Conservation (phyloP, 1,139 yeast genomes). For the Kluyveromyces marxianus region DNA sequence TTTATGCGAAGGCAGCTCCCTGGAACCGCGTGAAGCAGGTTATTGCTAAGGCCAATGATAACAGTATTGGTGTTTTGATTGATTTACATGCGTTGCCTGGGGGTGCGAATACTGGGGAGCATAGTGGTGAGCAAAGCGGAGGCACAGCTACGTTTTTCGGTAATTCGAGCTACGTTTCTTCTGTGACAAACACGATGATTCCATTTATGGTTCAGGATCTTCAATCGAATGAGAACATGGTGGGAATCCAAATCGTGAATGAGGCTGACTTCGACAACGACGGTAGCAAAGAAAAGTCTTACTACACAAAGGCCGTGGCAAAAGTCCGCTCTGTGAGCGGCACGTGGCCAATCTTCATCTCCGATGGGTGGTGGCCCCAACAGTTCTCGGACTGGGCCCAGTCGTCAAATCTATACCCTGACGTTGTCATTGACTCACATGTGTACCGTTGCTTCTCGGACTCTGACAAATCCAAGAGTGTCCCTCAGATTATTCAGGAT, state of each 20-base stretch:
- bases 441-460: conserved; percentile 82
- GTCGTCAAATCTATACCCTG: conserved; percentile 37
- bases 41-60: conserved; percentile 24
- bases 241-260: conserved; percentile 79
- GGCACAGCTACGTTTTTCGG: conserved; percentile 54
- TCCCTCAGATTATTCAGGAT: conserved; percentile 55
- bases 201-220: conserved; percentile 62
- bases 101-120: conserved; percentile 82
- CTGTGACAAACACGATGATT: conserved; percentile 42
- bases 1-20: conserved; percentile 51
- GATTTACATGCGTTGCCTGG: conserved; percentile 90
- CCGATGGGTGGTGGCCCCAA: conserved; percentile 92
- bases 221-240: conserved; percentile 51
- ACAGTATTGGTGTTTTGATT: conserved; percentile 63
- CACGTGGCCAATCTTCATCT: conserved; percentile 63
- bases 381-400: conserved; percentile 69
- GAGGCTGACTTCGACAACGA: conserved; percentile 63
- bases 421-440: conserved; percentile 76
- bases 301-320: conserved; percentile 61
- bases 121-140: conserved; percentile 66
- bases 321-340: conserved; percentile 51
- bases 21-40: conserved; percentile 48
- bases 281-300: conserved; percentile 46
- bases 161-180: conserved; percentile 32
- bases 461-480: conserved; percentile 57